phyloP scores from a whole-genome alignment of 2,329 filamentous ascomycete genomes.

The Neofusicoccum laricinum region DNA sequence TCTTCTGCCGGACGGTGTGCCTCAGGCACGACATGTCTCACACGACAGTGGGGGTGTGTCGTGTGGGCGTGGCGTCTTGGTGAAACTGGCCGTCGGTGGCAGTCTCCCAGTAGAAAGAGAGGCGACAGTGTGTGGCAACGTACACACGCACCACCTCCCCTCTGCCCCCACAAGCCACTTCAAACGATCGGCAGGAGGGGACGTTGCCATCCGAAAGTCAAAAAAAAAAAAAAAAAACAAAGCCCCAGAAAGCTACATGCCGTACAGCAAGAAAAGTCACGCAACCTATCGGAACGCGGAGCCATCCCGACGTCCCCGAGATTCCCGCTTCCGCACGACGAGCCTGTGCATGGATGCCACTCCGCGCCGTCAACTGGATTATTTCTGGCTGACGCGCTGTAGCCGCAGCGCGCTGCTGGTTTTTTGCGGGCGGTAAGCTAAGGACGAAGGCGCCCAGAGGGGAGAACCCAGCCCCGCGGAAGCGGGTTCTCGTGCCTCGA shows the following conservation, averaged over 20 bases:
- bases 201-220: not conserved
- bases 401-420: not conserved
- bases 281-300: constrained; percentile 7
- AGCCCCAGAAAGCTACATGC: not conserved
- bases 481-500: not conserved
- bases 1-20: no score
- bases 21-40: not conserved
- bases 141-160: not conserved
- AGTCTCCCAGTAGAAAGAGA: not conserved
- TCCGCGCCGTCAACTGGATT: not conserved
- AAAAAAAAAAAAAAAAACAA: not conserved
- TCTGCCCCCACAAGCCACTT: no score
- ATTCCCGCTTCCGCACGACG: not conserved
- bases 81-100: not conserved
- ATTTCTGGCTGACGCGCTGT: not conserved
- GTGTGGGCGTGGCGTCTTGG: not conserved
- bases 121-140: not conserved
- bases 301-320: not conserved
- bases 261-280: not conserved
- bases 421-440: no score
- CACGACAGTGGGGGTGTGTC: not conserved
- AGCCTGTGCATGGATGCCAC: not conserved
- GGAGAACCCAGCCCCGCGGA: not conserved
- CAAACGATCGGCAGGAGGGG: not conserved
- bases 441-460: not conserved